Percentiles rank a stretch among this genome's conserved stretches.
Evolutionary conservation across 2,329 filamentous ascomycete genomes (phyloP).

Genomic region (Fusarium sp.): DNA sequence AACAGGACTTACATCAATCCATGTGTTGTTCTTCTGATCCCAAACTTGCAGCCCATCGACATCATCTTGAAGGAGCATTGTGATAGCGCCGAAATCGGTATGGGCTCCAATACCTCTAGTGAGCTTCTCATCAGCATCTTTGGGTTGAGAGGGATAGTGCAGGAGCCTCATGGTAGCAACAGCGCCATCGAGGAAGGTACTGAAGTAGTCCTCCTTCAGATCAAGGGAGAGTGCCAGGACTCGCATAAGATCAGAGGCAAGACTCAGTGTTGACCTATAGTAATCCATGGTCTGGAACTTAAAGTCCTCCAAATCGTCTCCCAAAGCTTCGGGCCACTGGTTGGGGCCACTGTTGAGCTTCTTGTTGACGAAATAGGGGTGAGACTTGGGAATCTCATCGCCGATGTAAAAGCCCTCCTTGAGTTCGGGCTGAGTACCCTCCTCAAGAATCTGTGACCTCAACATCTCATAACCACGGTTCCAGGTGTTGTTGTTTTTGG

Average conservation of each 20-base stretch:
- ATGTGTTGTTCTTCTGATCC: conserved; percentile 55
- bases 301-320: conserved; percentile 52
- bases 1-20: conserved; percentile 50
- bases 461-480: conserved; percentile 63
- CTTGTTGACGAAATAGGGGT: conserved; percentile 54
- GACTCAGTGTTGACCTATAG: conserved; percentile 51
- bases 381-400: conserved; percentile 52
- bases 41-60: conserved; percentile 63
- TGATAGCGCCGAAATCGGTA: conserved; percentile 67
- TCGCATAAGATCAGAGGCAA: conserved; percentile 54
- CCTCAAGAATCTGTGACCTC: conserved; percentile 57
- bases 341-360: conserved; percentile 56
- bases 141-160: conserved; percentile 59
- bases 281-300: conserved; percentile 53
- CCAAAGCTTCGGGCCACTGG: conserved; percentile 54
- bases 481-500: conserved; percentile 50
- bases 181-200: background rate
- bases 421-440: conserved; percentile 56
- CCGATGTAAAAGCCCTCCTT: conserved; percentile 55
- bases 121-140: conserved; percentile 47
- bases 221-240: conserved; percentile 49
- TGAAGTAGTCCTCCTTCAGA: conserved; percentile 2
- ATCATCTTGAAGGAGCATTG: conserved; percentile 63
- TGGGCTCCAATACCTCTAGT: conserved; percentile 59
- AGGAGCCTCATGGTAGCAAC: conserved; percentile 47